Conservation (phyloP, 768 basidiomycete genomes). For the Galerina marginata region DNA sequence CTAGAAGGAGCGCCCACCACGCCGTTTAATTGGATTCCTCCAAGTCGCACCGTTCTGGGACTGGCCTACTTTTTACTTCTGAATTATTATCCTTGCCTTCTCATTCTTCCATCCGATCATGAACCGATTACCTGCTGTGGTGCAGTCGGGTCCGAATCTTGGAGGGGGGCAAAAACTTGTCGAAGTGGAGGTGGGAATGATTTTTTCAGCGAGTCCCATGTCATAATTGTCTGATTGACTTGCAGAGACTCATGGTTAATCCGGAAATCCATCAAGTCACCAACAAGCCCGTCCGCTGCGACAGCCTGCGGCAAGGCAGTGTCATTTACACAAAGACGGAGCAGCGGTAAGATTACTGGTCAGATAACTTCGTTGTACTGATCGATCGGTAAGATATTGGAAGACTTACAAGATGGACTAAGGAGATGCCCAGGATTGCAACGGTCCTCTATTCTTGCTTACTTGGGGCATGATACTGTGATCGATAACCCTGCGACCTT, state of each 20-base stretch:
- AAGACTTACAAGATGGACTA: too few species aligned
- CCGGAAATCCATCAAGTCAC: constrained; percentile 41
- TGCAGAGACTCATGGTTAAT: constrained; percentile 27
- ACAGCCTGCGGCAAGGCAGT: constrained; percentile 32
- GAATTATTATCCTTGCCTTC: constrained; percentile 37
- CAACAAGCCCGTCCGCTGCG: constrained; percentile 44
- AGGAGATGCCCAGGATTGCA: too few species aligned
- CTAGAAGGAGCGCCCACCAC: constrained; percentile 32
- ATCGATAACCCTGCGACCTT: constrained; percentile 35
- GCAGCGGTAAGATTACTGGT: too few species aligned
- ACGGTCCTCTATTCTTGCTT: too few species aligned
- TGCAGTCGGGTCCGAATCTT: constrained; percentile 45
- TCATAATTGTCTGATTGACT: constrained; percentile 46
- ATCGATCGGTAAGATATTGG: too few species aligned
- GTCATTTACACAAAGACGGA: constrained; percentile 35
- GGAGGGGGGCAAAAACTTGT: constrained; percentile 35
- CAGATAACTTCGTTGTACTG: too few species aligned
- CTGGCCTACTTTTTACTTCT: background rate
- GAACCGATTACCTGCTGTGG: constrained; percentile 45
- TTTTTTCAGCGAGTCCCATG: constrained; percentile 44
- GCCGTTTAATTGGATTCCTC: constrained; percentile 38
- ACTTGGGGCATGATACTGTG: too few species aligned
- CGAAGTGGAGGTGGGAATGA: constrained; percentile 42
- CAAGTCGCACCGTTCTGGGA: constrained; percentile 40
- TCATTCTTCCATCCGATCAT: constrained; percentile 33